Evolutionary conservation across 208 protist genomes (phyloP).

Genomic region (Trypanosoma lewisi): DNA sequence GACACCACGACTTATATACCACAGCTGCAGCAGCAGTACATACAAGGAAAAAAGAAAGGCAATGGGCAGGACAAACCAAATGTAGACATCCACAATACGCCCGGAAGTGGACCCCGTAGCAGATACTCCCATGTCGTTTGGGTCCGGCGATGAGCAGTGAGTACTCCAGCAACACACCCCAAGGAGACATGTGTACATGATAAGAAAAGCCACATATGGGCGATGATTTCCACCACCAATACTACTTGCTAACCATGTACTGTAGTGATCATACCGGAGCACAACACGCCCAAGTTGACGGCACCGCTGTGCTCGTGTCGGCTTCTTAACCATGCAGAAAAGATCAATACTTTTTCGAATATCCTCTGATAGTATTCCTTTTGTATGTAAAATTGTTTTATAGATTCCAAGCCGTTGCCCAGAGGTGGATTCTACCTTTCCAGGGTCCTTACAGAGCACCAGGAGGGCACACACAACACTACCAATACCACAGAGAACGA

Average conservation of each 20-base stretch:
- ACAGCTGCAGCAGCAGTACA: constrained; percentile 40
- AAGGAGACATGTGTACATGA: constrained; percentile 26
- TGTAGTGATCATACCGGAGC: constrained; percentile 81
- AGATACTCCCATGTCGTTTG: neutral
- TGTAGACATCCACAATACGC: constrained; percentile 58
- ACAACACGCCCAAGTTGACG: constrained; percentile 49
- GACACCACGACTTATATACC: constrained; percentile 53
- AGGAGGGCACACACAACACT: constrained; percentile 1
- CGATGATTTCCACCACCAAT: constrained; percentile 82
- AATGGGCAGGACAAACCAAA: constrained; percentile 41
- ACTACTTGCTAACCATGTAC: constrained; percentile 46
- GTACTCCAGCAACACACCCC: neutral
- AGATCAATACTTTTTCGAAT: constrained; percentile 46
- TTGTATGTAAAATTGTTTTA: constrained; percentile 31
- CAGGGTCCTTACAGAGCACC: neutral
- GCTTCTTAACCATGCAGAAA: constrained; percentile 67
- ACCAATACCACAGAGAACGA: neutral
- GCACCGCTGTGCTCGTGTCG: constrained; percentile 79
- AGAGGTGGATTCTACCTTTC: constrained; percentile 14
- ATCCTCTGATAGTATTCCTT: constrained; percentile 32
- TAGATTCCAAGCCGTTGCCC: constrained; percentile 66
- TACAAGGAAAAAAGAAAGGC: constrained; percentile 35
- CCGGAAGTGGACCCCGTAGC: neutral
- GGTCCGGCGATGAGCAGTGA: constrained; percentile 1
- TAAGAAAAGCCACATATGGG: constrained; percentile 40